phyloP scores from a whole-genome alignment of 139 green algal species.

The Medakamo hakoo region DNA sequence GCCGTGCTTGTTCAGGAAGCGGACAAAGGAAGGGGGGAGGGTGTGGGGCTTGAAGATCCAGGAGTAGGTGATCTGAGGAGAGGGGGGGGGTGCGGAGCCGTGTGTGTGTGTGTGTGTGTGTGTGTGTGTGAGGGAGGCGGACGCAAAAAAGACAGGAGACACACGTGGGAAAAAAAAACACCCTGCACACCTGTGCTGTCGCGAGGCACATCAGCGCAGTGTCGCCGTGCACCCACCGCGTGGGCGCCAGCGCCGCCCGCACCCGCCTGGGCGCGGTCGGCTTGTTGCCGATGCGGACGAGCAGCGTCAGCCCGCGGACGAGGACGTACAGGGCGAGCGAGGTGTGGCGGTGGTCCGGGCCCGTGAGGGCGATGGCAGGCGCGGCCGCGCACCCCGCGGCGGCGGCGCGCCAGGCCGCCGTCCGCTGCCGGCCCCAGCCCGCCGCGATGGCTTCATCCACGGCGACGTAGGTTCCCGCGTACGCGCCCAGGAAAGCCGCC shows the following conservation, averaged over 20 bases:
- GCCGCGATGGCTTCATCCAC: conserved; percentile 58
- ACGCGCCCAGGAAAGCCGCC: conserved; percentile 45
- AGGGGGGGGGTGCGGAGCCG: neutral
- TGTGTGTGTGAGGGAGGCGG: neutral
- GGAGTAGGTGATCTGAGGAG: conserved; percentile 41
- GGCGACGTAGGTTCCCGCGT: conserved; percentile 42
- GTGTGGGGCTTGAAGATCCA: conserved; percentile 67
- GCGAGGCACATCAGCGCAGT: conserved; percentile 65
- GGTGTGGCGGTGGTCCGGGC: conserved; percentile 45
- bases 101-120: conserved; percentile 7
- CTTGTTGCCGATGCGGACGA: conserved; percentile 66
- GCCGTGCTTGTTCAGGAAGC: conserved; percentile 73
- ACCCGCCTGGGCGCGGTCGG: conserved; percentile 9
- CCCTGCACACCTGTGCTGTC: conserved; percentile 2
- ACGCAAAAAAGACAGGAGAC: neutral
- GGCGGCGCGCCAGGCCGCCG: conserved; percentile 44
- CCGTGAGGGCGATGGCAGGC: conserved; percentile 58
- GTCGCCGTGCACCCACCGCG: conserved; percentile 63
- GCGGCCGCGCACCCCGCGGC: conserved; percentile 63
- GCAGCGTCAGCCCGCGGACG: conserved; percentile 63
- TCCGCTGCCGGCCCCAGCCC: conserved; percentile 29
- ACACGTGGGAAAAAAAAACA: neutral
- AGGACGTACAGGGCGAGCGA: conserved; percentile 77
- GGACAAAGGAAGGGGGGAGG: conserved; percentile 50
- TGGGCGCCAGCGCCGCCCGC: conserved; percentile 34